Percentiles rank a stretch among this genome's conserved stretches.
Evolutionary conservation across 192 early-diverging fungal species (phyloP).

Genomic region (Kickxella alabastrina): DNA sequence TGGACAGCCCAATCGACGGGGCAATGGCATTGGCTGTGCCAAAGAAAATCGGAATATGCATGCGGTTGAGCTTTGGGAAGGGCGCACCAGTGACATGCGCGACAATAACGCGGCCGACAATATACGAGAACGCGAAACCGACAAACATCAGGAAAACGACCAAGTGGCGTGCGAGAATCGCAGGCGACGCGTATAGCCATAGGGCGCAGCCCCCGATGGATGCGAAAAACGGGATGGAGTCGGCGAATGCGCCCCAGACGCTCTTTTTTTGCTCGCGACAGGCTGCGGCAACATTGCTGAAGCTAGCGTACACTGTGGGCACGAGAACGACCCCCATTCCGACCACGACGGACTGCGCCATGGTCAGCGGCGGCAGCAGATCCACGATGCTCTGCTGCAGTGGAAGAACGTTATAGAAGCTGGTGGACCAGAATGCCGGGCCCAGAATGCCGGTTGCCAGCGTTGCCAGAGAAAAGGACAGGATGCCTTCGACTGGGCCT

Average conservation of each 20-base stretch:
- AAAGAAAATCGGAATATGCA: conserved; percentile 58
- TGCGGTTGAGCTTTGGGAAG: conserved; percentile 73
- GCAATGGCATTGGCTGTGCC: conserved; percentile 60
- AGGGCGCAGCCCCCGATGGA: conserved; percentile 47
- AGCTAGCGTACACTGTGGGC: conserved; percentile 51
- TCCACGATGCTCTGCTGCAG: conserved; percentile 24
- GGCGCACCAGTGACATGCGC: conserved; percentile 80
- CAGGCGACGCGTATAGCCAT: conserved; percentile 69
- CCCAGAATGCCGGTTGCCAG: conserved; percentile 65
- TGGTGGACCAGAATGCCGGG: conserved; percentile 39
- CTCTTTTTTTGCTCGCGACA: conserved; percentile 56
- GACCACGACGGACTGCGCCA: conserved; percentile 43
- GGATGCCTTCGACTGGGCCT: conserved; percentile 88
- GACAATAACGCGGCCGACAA: conserved; percentile 79
- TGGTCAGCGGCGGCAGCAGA: conserved; percentile 30
- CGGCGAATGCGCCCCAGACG: conserved; percentile 54
- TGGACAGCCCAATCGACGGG: conserved; percentile 47
- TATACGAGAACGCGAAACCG: conserved; percentile 75
- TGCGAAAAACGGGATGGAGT: conserved; percentile 64
- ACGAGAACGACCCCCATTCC: conserved; percentile 26
- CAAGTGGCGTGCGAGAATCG: conserved; percentile 61
- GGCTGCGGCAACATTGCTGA: conserved; percentile 59
- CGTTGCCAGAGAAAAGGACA: conserved; percentile 59
- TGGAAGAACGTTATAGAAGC: conserved; percentile 24
- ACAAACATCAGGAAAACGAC: conserved; percentile 65